phyloP scores from a whole-genome alignment of 2,329 filamentous ascomycete genomes.

The Colletotrichum sp. region DNA sequence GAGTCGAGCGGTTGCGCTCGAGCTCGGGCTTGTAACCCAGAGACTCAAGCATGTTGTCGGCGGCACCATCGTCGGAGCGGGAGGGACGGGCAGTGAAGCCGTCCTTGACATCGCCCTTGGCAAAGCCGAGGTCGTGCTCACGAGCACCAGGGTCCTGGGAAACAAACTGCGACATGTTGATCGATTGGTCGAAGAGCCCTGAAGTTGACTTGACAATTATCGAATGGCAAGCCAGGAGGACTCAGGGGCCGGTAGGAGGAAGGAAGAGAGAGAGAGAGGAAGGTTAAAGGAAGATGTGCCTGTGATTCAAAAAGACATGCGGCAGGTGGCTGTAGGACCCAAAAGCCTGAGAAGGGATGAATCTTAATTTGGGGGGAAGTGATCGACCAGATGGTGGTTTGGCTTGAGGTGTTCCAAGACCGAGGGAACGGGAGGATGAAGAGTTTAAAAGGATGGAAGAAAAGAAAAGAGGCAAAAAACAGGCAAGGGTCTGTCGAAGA shows the following conservation, averaged over 20 bases:
- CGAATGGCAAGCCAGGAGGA: background rate
- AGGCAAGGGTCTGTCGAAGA: constrained; percentile 16
- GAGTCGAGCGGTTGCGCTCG: constrained; percentile 67
- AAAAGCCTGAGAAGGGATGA: background rate
- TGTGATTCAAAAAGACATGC: constrained; percentile 8
- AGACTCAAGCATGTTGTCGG: constrained; percentile 67
- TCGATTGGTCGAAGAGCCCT: background rate
- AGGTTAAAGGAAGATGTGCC: constrained; percentile 2
- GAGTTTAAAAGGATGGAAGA: constrained; percentile 14
- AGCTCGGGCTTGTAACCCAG: constrained; percentile 73
- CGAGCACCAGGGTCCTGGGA: constrained; percentile 22
- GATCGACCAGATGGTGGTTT: constrained; percentile 1
- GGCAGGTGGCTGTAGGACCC: constrained; percentile 1
- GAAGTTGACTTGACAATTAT: background rate
- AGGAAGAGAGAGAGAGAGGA: background rate
- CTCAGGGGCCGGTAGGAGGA: background rate
- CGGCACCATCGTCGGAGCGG: constrained; percentile 43
- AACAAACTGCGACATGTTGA: constrained; percentile 18
- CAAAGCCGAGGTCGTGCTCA: constrained; percentile 17
- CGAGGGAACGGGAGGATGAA: constrained; percentile 9
- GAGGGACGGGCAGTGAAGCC: constrained; percentile 21
- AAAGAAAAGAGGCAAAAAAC: constrained; percentile 14
- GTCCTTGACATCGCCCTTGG: constrained; percentile 14
- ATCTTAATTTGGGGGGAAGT: background rate
- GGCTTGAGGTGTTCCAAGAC: background rate